Conservation (phyloP, 2,329 filamentous ascomycete genomes). For the Epichloe hybrida region DNA sequence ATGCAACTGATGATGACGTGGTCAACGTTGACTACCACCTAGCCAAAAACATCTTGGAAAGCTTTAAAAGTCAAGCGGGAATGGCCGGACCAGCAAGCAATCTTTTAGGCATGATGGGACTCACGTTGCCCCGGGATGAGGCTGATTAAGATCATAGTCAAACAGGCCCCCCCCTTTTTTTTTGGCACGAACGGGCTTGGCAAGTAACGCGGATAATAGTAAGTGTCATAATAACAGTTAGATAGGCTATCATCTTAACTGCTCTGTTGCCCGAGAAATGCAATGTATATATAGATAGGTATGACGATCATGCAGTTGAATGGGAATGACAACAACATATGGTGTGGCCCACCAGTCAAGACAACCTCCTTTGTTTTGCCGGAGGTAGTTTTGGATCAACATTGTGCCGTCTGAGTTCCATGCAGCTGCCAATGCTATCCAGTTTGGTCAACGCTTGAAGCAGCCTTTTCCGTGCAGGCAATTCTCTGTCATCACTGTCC, state of each 20-base stretch:
- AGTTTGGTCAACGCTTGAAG: conserved; percentile 32
- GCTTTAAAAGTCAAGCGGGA: conserved; percentile 81
- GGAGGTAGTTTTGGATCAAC: conserved; percentile 28
- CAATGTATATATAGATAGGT: not conserved
- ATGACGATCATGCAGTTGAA: not conserved
- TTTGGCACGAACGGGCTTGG: not conserved
- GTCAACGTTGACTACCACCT: conserved; percentile 76
- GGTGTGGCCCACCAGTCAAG: not conserved
- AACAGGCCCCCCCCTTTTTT: not conserved
- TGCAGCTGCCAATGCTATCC: conserved; percentile 24
- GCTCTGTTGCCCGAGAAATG: not conserved
- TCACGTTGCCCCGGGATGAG: conserved; percentile 70
- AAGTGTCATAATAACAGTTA: no score
- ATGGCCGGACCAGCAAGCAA: conserved; percentile 79
- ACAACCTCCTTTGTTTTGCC: conserved; percentile 29
- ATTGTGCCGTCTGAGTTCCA: conserved; percentile 17
- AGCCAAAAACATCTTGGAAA: conserved; percentile 80
- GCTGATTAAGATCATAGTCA: conserved; percentile 26
- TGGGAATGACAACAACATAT: not conserved
- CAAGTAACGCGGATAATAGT: no score
- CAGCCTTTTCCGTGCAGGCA: conserved; percentile 38
- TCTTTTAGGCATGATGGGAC: conserved; percentile 72
- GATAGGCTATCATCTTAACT: no score
- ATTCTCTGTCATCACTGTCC: conserved; percentile 35
- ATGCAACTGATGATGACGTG: conserved; percentile 40